Percentiles rank a stretch among this genome's conserved stretches.
Conservation (phyloP, 257 asterid species). For the Vinca minor region DNA sequence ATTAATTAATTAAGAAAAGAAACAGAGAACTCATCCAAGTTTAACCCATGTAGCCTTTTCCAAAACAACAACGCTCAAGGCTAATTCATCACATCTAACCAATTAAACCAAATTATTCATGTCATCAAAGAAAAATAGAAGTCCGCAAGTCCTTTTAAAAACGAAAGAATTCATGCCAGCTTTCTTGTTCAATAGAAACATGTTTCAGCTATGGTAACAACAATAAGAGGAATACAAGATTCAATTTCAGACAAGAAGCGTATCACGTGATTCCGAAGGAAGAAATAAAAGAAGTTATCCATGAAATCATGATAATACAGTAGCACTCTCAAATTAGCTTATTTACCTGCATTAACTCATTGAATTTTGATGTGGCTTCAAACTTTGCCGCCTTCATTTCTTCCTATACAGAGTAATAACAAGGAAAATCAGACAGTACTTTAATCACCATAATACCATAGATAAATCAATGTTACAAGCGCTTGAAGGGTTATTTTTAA, state of each 20-base stretch:
- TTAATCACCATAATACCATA: slow-evolving; percentile 4
- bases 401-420: slow-evolving; percentile 44
- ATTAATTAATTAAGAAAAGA: too few species aligned
- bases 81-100: background rate
- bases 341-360: slow-evolving; percentile 67
- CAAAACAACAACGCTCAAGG: background rate
- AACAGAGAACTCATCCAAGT: background rate
- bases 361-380: slow-evolving; percentile 58
- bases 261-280: background rate
- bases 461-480: slow-evolving; percentile 5
- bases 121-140: background rate
- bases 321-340: background rate
- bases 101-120: background rate
- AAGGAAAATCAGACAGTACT: background rate
- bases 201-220: background rate
- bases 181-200: background rate
- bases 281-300: slow-evolving; percentile 1
- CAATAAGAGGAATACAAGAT: background rate
- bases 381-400: slow-evolving; percentile 73
- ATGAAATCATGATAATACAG: background rate
- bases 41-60: background rate
- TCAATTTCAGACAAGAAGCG: too few species aligned
- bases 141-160: background rate
- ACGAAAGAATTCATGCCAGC: background rate
- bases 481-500: slow-evolving; percentile 5